Percentiles rank a stretch among this genome's conserved stretches.
These are phyloP conservation scores for Podospora australis DNA, from an alignment of 495 filamentous ascomycete genomes.

Conservation along the genomic window DNA sequence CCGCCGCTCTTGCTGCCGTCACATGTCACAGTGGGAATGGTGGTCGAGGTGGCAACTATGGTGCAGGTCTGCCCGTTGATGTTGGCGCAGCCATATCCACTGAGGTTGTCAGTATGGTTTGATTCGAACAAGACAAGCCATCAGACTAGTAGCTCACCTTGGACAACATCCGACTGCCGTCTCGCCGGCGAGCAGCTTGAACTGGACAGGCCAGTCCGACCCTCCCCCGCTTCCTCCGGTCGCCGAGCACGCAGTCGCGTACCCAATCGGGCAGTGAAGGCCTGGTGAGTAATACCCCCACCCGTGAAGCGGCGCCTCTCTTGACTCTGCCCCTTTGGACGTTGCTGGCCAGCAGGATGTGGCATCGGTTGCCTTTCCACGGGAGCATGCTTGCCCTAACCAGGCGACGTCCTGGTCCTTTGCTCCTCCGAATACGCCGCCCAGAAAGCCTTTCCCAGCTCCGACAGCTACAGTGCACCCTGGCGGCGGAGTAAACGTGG, in stretches of 20 bases:
- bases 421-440: conserved; percentile 5
- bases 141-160: too few relatives aligned
- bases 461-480: conserved; percentile 26
- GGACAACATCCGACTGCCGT: conserved; percentile 34
- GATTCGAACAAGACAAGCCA: too few relatives aligned
- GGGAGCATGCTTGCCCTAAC: conserved; percentile 20
- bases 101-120: conserved; percentile 5
- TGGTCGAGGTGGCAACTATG: conserved; percentile 20
- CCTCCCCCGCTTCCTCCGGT: conserved; percentile 21
- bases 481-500: conserved; percentile 29
- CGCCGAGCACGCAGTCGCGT: conserved; percentile 30
- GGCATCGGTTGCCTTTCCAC: conserved; percentile 16
- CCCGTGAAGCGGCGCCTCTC: conserved; percentile 14
- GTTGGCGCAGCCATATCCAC: conserved; percentile 30
- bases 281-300: conserved; percentile 33
- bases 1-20: conserved; percentile 18
- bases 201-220: conserved; percentile 27
- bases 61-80: conserved; percentile 30
- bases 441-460: conserved; percentile 12
- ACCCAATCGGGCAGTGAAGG: conserved; percentile 26
- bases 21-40: conserved; percentile 23
- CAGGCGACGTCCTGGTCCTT: conserved; percentile 11
- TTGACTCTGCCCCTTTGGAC: conserved; percentile 13
- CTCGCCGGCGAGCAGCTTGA: conserved; percentile 24
- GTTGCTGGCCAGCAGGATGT: conserved; percentile 29